These are phyloP conservation scores for Penicillium sp. DNA, from an alignment of 2,329 filamentous ascomycete genomes.

Conservation along the genomic window DNA sequence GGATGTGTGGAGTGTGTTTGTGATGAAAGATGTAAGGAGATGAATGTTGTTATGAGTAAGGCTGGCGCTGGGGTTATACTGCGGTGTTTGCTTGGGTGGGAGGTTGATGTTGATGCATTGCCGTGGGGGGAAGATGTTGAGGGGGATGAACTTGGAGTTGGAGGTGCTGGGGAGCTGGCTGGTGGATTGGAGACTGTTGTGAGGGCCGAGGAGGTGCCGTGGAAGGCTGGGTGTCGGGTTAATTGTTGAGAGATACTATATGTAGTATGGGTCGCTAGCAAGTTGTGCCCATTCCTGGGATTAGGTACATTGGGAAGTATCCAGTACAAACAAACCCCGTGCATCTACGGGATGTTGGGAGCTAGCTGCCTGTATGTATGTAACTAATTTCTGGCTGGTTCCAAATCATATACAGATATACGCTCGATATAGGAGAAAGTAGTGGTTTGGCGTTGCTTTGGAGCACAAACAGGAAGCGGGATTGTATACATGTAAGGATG, in stretches of 20 bases:
- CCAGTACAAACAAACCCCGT: too few relatives aligned
- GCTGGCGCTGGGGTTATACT: constrained; percentile 80
- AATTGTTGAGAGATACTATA: neutral
- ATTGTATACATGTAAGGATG: neutral
- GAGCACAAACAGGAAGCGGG: neutral
- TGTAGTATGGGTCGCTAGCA: neutral
- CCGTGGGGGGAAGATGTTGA: constrained; percentile 84
- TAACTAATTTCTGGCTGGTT: neutral
- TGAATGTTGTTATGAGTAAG: constrained; percentile 92
- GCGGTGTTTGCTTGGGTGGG: constrained; percentile 68
- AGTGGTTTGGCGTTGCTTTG: neutral
- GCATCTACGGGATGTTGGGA: too few relatives aligned
- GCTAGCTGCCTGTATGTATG: neutral
- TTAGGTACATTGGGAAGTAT: neutral
- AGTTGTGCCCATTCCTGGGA: neutral
- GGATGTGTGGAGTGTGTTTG: constrained; percentile 91
- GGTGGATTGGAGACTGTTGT: constrained; percentile 80
- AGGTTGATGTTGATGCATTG: constrained; percentile 78
- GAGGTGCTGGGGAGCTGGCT: constrained; percentile 61
- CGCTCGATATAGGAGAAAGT: neutral
- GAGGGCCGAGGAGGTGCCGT: constrained; percentile 63
- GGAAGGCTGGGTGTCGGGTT: constrained; percentile 21
- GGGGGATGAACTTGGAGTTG: constrained; percentile 54
- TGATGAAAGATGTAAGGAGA: constrained; percentile 77
- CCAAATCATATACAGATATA: neutral